Evolutionary conservation across 2,329 filamentous ascomycete genomes (phyloP), one percentile per base, ranked within the genome.

Genomic region (Verticillium nonalfalfae): DNA sequence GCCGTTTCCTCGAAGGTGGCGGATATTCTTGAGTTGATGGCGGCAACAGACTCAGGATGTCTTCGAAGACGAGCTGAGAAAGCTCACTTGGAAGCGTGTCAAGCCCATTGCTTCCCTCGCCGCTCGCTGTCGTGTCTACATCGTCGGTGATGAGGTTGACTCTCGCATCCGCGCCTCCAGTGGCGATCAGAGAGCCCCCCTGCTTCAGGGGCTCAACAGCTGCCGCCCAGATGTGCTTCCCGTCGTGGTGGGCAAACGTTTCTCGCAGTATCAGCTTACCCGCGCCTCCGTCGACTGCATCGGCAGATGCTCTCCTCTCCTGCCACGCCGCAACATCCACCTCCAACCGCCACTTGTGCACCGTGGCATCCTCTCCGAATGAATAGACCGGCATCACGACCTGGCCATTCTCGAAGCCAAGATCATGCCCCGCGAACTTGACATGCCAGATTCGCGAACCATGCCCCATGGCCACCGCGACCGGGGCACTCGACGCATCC

Each of bases 391-490:
- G 79, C 18, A 88, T 61, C 1, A 59, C 61, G 9, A 67, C 34
- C 1, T 61, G 56, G 13, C 66, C 61, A 33, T 69, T n/a, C 9
- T 18, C 15, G 4, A 33, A 10, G 45, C 56, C 66, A 18, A 63
- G 63, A 38, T 57, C 66, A 45, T 69, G 59, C 2, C 67, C 72
- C 1, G 87, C 75, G 66, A 97, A 95, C 60, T 84, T 82, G 9
- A 97, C 86, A 56, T 86, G 84, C 95, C 95, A 99, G 66, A 99
- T 96, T 62, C 95, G 85, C 7, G 94, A 96, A 3, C 84, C 76
- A 74, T 99, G 95, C 0, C 90, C 94, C 89, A 95, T 97, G 1
- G 83, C 87, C 55, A 87, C 85, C 0, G 90, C 90, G 14, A 96
- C 68, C 36, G 81, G 82, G 56, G 73, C 73, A 18, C 74, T 66